Base-by-base conservation (phyloP, 192 early-diverging fungal genomes). In the Linnemannia hyalina region DNA sequence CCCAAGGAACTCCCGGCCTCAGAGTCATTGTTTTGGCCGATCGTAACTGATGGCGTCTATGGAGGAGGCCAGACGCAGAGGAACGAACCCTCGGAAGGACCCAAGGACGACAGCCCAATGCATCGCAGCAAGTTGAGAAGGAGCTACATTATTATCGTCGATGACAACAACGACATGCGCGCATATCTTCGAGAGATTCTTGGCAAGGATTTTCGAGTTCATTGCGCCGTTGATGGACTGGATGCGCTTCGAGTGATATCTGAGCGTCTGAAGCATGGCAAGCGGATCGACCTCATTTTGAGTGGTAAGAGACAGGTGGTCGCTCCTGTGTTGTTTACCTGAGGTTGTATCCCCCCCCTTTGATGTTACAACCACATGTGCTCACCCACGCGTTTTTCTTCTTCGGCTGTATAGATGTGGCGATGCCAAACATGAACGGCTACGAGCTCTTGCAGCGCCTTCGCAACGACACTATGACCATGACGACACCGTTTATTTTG, bases 351-450 rank as follows among this genome's bases (percentile, higher is more conserved):
- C 0, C 74, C 38, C 4, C 4, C 26, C 54, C 13, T 11, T 26
- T 49, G 40, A 42, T 47, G 32, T 80, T 36, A 32, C 44, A 0
- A 71, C 13, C 35, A 42, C 38, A 52, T 47, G n/a, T 85, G 72
- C 69, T 80, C 52, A 68, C 42, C 72, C 29, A 42, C 16, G 20
- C 20, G 49, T 22, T 13, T n/a, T 54, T 13, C 29, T 54, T 26
- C 65, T 41, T 0, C 46, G 1, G 35, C 29, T 20, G 9, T 44
- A 22, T 87, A 80, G 91, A 93, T 82, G 88, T 93, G 2, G 92
- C 89, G 72, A 94, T 94, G 93, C 93, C 93, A 0, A 89, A 90
- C n/a, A 88, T 94, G 90, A 89, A 93, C 78, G 93, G 93, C 6
- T 89, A 90, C 42, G 88, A 89, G 20, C 76, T 94, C 16, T 71